A percentile compares a stretch with the other conserved stretches of the same genome.
Evolutionary conservation across 2,329 filamentous ascomycete species (phyloP).

Genomic region (Penicillium sp.): DNA sequence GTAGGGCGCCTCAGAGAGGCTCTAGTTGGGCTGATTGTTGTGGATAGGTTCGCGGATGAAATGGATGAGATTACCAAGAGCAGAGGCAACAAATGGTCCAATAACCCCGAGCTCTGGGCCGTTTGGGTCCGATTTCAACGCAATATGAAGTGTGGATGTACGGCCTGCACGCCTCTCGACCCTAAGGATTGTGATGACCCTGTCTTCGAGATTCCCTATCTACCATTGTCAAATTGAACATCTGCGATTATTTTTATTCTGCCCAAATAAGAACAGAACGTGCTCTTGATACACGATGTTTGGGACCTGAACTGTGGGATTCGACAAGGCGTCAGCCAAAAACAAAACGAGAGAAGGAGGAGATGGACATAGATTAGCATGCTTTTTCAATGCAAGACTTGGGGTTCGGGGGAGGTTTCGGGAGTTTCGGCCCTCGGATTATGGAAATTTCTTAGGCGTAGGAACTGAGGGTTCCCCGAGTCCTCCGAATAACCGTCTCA

Average conservation of each 20-base stretch:
- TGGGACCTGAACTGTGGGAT: neutral
- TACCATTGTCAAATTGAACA: neutral
- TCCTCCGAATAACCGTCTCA: neutral
- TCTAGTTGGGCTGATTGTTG: neutral
- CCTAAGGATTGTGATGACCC: neutral
- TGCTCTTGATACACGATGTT: neutral
- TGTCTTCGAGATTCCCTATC: constrained; percentile 1
- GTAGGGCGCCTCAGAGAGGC: constrained; percentile 1
- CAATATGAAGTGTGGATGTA: constrained; percentile 7
- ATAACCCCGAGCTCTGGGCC: neutral
- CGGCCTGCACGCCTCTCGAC: constrained; percentile 1
- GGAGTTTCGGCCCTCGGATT: too few species aligned
- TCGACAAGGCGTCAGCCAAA: neutral
- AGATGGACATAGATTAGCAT: too few species aligned
- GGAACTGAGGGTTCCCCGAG: neutral
- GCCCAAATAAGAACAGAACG: neutral
- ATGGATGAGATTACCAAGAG: constrained; percentile 4
- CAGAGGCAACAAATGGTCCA: neutral
- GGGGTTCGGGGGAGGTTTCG: too few species aligned
- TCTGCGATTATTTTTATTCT: neutral
- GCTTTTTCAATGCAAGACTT: too few species aligned
- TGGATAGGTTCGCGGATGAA: constrained; percentile 5
- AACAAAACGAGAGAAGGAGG: too few species aligned
- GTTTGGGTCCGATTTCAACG: constrained; percentile 2
- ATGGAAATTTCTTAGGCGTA: neutral